phyloP scores from a whole-genome alignment of 2,329 filamentous ascomycete species.

The Stemphylium beticola region DNA sequence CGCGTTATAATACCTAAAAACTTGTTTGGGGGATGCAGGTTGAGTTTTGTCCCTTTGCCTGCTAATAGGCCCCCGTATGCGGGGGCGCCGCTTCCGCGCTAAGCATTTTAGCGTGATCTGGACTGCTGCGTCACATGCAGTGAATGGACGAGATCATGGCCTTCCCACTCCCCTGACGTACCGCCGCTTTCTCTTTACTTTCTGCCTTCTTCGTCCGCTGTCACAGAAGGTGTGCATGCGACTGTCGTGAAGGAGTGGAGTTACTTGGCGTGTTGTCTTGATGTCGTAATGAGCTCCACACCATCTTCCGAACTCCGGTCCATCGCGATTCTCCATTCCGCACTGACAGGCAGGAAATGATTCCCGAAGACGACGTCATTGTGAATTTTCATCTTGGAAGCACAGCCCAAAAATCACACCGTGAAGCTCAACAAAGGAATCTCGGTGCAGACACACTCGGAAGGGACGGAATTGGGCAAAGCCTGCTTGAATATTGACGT shows the following conservation, averaged over 20 bases:
- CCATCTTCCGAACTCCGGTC: not conserved
- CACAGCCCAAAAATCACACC: not conserved
- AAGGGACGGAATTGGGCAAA: not conserved
- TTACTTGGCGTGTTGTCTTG: not conserved
- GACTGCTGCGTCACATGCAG: constrained; percentile 15
- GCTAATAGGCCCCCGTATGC: too few species aligned
- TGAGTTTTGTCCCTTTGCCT: too few species aligned
- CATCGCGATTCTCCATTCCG: not conserved
- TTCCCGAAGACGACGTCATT: not conserved
- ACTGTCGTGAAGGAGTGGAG: not conserved
- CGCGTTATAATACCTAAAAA: too few species aligned
- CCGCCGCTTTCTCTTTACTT: not conserved
- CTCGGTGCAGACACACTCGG: not conserved
- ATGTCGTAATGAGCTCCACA: not conserved
- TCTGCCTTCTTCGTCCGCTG: not conserved
- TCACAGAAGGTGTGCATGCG: not conserved
- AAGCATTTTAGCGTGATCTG: constrained; percentile 18
- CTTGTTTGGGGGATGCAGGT: too few species aligned
- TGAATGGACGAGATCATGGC: constrained; percentile 4
- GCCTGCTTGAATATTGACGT: not conserved
- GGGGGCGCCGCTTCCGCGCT: constrained; percentile 11
- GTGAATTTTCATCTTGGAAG: not conserved
- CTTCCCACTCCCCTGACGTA: not conserved
- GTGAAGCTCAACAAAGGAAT: not conserved
- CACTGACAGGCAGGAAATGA: not conserved